Evolutionary conservation across 2,329 filamentous ascomycete species (phyloP).

Genomic region (Venturia nashicola): DNA sequence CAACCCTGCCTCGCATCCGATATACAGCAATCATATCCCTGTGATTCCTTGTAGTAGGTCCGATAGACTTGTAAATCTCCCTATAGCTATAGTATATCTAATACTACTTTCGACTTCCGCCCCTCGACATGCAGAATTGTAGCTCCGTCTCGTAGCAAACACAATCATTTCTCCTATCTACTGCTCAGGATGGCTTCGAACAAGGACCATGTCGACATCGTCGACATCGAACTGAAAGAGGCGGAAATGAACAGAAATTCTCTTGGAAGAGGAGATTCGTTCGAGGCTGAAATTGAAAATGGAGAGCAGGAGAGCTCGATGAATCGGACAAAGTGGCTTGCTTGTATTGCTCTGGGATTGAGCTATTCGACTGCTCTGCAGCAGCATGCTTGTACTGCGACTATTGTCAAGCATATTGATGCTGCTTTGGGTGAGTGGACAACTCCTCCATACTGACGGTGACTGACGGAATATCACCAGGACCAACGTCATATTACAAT

Average conservation of each 20-base stretch:
- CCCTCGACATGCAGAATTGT: no score
- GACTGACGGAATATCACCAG: background rate
- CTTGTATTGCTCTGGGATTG: conserved; percentile 5
- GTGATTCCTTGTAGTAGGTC: no score
- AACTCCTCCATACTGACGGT: background rate
- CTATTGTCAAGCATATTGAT: conserved; percentile 11
- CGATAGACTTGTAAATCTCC: no score
- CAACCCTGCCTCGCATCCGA: no score
- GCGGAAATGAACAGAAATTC: background rate
- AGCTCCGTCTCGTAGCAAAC: no score
- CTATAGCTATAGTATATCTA: no score
- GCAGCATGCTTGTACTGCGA: conserved; percentile 9
- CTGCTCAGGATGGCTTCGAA: background rate
- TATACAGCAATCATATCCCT: no score
- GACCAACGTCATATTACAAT: conserved; percentile 12
- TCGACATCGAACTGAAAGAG: background rate
- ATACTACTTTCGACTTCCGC: no score
- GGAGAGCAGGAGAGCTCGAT: background rate
- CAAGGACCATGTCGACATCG: background rate
- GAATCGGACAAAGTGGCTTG: conserved; percentile 4
- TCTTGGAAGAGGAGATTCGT: background rate
- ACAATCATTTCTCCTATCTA: no score
- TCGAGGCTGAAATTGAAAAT: background rate
- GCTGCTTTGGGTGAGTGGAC: conserved; percentile 5
- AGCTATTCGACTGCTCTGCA: conserved; percentile 8